Conservation (phyloP, 495 filamentous ascomycete species). For the Aspergillus carlsbadensis region DNA sequence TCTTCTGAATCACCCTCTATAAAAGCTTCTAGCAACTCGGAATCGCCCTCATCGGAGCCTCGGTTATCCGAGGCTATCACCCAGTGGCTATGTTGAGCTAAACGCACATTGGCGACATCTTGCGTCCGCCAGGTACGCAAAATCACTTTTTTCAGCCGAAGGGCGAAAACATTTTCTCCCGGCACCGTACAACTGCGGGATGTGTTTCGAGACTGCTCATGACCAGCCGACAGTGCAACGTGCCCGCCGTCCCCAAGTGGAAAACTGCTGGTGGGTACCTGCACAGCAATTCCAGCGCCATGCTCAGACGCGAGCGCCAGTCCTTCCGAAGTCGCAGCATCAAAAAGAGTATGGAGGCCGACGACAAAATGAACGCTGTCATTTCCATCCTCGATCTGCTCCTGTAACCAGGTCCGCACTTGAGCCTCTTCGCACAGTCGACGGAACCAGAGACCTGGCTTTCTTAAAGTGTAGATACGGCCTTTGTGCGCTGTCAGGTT, state of each 20-base stretch:
- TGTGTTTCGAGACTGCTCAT: neutral
- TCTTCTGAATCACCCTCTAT: constrained; percentile 1
- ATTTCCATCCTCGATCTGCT: constrained; percentile 1
- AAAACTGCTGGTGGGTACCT: neutral
- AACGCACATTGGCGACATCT: constrained; percentile 6
- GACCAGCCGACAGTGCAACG: constrained; percentile 1
- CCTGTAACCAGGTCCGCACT: neutral
- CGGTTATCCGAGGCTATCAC: constrained; percentile 7
- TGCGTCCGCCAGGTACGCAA: constrained; percentile 4
- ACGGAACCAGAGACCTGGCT: neutral
- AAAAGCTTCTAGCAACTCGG: constrained; percentile 9
- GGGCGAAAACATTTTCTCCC: neutral
- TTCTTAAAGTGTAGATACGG: neutral
- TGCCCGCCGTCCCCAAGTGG: neutral
- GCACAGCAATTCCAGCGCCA: neutral
- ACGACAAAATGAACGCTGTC: neutral
- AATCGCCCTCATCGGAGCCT: neutral
- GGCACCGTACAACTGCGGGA: neutral
- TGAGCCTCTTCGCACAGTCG: neutral
- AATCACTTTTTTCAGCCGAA: constrained; percentile 4
- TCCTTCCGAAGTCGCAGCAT: neutral
- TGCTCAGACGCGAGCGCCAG: neutral
- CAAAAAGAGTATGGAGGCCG: neutral
- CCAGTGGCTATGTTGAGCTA: constrained; percentile 5
- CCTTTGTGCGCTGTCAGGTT: neutral